Evolutionary conservation across 495 filamentous ascomycete genomes (phyloP), one percentile per base, ranked within the genome.

Genomic region (Hyaloscypha bicolor): DNA sequence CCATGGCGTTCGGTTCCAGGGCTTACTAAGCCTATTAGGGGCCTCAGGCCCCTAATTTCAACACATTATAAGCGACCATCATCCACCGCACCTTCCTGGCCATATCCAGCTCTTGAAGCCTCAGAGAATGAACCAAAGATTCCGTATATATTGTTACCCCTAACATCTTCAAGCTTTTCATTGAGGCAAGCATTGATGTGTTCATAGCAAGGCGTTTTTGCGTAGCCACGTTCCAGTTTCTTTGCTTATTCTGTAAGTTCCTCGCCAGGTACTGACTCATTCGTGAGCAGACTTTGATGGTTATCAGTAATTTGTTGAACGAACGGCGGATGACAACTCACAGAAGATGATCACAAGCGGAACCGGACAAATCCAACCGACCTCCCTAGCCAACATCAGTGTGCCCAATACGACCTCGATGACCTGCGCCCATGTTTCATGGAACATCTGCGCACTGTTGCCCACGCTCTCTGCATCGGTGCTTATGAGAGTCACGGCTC

Each of bases 131-230:
- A 1, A 91, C 75, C n/a, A 75, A 78, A 25, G 70, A 22, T 2
- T 73, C 72, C 2, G 25, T 25, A 25, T 25, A 25, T 25, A 2
- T 25, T 25, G 25, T 25, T 25, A 25, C 25, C 25, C 87, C 88
- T 4, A 86, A 79, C 82, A 89, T 87, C 66, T 90, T 91, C 45
- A 91, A 75, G 16, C 78, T 77, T 67, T 89, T 89, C 71, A 88
- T 86, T 0, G 83, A 79, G 16, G 80, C 75, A 4, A 90, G 71
- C 77, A 86, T 83, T 0, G 80, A 70, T 4, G 77, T 80, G 6
- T 83, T 87, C 30, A 78, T 76, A 25, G 79, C 78, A 30, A 88
- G 82, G 22, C 85, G 82, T 58, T 72, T 76, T 63, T 86, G 79
- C 9, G 84, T 85, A 9, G 85, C 83, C 33, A 73, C 69, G 29